phyloP scores from a whole-genome alignment of 352 stramenopile species.

The Thraustochytrium sp. region DNA sequence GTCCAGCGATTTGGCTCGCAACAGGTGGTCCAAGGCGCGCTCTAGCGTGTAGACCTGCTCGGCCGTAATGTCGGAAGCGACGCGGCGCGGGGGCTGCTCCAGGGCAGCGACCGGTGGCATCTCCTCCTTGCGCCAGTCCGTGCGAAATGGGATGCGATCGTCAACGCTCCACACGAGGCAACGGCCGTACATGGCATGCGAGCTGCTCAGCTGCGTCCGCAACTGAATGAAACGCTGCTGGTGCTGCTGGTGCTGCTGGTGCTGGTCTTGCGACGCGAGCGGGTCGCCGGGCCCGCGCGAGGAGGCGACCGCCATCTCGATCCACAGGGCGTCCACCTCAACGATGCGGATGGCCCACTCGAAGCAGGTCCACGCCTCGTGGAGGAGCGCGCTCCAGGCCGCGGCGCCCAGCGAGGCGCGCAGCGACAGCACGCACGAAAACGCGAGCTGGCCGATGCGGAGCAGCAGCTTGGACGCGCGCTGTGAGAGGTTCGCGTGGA shows the following conservation, averaged over 20 bases:
- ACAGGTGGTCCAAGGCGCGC: not conserved
- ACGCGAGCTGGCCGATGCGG: not conserved
- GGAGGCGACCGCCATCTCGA: too few species aligned
- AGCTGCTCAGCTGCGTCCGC: not conserved
- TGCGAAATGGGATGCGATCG: not conserved
- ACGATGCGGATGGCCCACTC: not conserved
- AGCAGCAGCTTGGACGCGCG: not conserved
- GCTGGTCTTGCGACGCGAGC: too few species aligned
- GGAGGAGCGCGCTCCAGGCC: not conserved
- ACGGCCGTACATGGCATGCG: not conserved
- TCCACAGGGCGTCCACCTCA: not conserved
- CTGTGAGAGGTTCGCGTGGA: not conserved
- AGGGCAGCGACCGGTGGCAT: not conserved
- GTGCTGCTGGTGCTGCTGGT: too few species aligned
- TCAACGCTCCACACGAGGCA: slow-evolving; percentile 9
- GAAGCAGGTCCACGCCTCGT: not conserved
- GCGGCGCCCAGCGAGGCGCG: not conserved
- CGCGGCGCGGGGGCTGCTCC: not conserved
- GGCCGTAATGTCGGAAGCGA: not conserved
- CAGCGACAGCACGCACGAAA: not conserved
- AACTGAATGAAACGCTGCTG: not conserved
- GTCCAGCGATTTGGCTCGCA: not conserved
- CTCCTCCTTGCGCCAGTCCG: not conserved
- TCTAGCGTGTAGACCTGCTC: not conserved
- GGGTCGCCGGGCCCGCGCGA: too few species aligned